A percentile compares a stretch with the other conserved stretches of the same genome.
Evolutionary conservation across 768 basidiomycete species (phyloP).

Genomic region (Tylopilus rubrobrunneus): DNA sequence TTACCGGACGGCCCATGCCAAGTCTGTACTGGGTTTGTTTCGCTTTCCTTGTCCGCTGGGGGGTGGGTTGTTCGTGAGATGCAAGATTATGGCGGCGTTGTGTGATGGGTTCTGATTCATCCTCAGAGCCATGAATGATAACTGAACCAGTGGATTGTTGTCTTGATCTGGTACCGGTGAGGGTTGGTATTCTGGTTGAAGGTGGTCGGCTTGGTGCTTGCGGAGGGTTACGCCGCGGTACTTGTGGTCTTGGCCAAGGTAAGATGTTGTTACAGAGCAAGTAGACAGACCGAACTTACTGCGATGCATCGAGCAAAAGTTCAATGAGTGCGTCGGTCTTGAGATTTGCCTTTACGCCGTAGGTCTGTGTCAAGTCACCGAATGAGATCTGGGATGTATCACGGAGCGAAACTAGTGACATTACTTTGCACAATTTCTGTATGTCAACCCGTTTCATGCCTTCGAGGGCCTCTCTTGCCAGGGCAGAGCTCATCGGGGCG

Average conservation of each 20-base stretch:
- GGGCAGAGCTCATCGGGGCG: slow-evolving; percentile 38
- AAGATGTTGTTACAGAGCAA: slow-evolving; percentile 36
- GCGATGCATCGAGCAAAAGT: slow-evolving; percentile 54
- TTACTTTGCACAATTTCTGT: slow-evolving; percentile 64
- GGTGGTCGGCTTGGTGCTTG: slow-evolving; percentile 26
- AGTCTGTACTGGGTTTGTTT: slow-evolving; percentile 67
- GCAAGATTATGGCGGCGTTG: slow-evolving; percentile 17
- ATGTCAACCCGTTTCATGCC: slow-evolving; percentile 50
- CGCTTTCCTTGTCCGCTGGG: slow-evolving; percentile 56
- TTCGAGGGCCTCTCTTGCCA: slow-evolving; percentile 44
- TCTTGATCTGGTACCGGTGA: slow-evolving; percentile 24
- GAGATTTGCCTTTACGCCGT: slow-evolving; percentile 78
- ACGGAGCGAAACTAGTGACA: slow-evolving; percentile 12
- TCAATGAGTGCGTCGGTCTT: slow-evolving; percentile 79
- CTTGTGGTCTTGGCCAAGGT: slow-evolving; percentile 24
- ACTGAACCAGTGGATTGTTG: slow-evolving; percentile 33
- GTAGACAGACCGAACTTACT: slow-evolving; percentile 34
- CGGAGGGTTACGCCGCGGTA: slow-evolving; percentile 17
- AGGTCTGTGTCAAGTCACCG: slow-evolving; percentile 45
- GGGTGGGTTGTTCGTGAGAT: slow-evolving; percentile 17
- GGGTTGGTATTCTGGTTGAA: slow-evolving; percentile 33
- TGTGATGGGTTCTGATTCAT: slow-evolving; percentile 35
- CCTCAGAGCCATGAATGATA: slow-evolving; percentile 40
- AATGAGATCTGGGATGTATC: slow-evolving; percentile 11
- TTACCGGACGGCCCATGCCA: slow-evolving; percentile 67